Evolutionary conservation across 2,329 filamentous ascomycete genomes (phyloP).

Genomic region (Tolypocladium ophioglossoides): DNA sequence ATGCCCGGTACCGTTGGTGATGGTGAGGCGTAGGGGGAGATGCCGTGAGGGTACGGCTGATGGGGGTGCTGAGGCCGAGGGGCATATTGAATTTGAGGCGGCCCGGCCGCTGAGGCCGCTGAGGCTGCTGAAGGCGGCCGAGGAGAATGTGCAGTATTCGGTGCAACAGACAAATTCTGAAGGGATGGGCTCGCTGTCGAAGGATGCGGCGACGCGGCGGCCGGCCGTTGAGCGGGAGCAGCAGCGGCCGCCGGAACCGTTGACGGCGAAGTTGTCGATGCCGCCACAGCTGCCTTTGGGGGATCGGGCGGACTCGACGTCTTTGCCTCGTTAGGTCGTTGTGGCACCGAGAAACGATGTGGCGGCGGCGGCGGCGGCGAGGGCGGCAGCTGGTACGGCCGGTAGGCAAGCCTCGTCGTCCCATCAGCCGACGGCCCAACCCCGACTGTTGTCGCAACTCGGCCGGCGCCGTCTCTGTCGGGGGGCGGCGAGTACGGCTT

Average conservation of each 20-base stretch:
- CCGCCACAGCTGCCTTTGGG: background rate
- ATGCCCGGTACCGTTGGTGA: background rate
- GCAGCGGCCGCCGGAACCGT: background rate
- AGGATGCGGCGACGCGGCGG: background rate
- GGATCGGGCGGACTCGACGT: background rate
- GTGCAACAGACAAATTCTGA: background rate
- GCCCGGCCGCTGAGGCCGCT: background rate
- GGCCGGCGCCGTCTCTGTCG: background rate
- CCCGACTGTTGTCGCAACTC: no score
- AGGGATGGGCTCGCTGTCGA: background rate
- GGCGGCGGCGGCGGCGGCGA: slow-evolving; percentile 10
- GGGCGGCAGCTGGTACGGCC: slow-evolving; percentile 17
- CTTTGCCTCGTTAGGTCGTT: background rate
- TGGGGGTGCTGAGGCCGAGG: background rate
- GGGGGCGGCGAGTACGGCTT: slow-evolving; percentile 17
- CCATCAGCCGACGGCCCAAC: background rate
- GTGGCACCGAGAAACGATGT: slow-evolving; percentile 12
- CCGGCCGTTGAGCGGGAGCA: background rate
- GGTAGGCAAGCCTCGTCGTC: slow-evolving; percentile 13
- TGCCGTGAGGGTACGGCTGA: background rate
- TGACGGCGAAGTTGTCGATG: background rate
- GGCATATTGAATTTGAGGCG: background rate
- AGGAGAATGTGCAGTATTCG: background rate
- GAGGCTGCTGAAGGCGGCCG: background rate
- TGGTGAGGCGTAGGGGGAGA: background rate